Conservation (phyloP, 164 flowering plant genomes). For the Magnolia officinalis region DNA sequence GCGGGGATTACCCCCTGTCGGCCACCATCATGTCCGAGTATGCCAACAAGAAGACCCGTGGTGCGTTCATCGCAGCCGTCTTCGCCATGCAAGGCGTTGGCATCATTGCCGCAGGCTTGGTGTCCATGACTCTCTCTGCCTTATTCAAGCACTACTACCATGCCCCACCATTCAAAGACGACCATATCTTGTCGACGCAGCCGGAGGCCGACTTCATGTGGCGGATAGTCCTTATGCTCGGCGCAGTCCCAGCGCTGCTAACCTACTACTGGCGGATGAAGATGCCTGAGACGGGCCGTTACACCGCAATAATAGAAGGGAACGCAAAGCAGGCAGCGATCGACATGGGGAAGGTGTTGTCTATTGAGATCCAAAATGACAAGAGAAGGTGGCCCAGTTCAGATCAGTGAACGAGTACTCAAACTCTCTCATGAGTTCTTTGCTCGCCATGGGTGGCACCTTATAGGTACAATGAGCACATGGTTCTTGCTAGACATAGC, state of each 20-base stretch:
- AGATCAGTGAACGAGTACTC: slow-evolving; percentile 29
- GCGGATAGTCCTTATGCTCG: slow-evolving; percentile 70
- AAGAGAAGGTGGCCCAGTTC: slow-evolving; percentile 35
- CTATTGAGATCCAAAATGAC: slow-evolving; percentile 36
- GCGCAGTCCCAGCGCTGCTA: slow-evolving; percentile 64
- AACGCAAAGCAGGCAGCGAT: slow-evolving; percentile 58
- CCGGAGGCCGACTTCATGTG: slow-evolving; percentile 57
- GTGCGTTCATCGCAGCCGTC: slow-evolving; percentile 47
- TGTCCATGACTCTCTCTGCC: slow-evolving; percentile 38
- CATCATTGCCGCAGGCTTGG: slow-evolving; percentile 49
- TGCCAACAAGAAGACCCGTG: slow-evolving; percentile 47
- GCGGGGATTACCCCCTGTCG: slow-evolving; percentile 51
- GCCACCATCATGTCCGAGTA: slow-evolving; percentile 60
- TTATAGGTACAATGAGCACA: slow-evolving; percentile 57
- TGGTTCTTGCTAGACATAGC: slow-evolving; percentile 73
- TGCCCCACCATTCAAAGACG: slow-evolving; percentile 1
- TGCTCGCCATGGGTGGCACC: slow-evolving; percentile 49
- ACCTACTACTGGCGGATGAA: slow-evolving; percentile 82
- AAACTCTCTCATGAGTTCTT: slow-evolving; percentile 35
- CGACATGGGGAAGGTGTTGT: slow-evolving; percentile 52
- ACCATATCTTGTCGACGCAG: slow-evolving; percentile 29
- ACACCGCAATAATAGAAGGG: slow-evolving; percentile 78
- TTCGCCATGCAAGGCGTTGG: slow-evolving; percentile 68
- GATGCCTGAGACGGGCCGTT: slow-evolving; percentile 87
- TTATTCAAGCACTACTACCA: slow-evolving; percentile 21